Evolutionary conservation across 2,329 filamentous ascomycete species (phyloP), one percentile per base, ranked within the genome.

Genomic region (Lomentospora prolificans): DNA sequence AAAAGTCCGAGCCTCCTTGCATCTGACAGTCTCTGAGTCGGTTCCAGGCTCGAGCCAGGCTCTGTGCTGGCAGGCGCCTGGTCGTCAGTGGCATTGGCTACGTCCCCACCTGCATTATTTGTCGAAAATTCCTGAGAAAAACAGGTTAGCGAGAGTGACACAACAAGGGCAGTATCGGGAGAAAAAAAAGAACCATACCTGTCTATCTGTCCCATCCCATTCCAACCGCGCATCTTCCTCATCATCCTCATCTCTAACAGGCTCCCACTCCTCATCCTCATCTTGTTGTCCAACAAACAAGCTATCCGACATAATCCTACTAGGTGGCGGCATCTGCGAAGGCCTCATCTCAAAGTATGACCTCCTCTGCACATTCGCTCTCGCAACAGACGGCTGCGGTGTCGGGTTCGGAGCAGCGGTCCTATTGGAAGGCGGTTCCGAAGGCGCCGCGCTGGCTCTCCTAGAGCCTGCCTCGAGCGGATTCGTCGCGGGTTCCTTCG

Each of bases 1-100:
- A 75, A 76, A 12, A 77, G 64, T 2, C 74, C 70, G 57, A 73
- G 65, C 52, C 67, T 71, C 60, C 76, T 70, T 58, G 86, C 84
- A 64, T 91, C 81, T 19, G 86, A 87, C 28, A 90, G 72, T 55
- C 81, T 79, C 66, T 92, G 88, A 2, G 88, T 91, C 22, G 88
- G 87, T 60, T 86, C 84, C 55, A 91, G 59, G 62, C 54, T 68
- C 60, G 53, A 57, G 58, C 57, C 58, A 59, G 50, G 61, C 60
- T 24, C 41, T 55, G 41, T 65, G 55, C 57, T 64, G 57, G 55
- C 64, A 59, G 63, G 59, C 60, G 59, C 41, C 27, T 58, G 58
- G 54, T 65, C 62, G 44, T 56, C 36, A 28, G 61, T 60, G 22
- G 58, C 57, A 4, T 46, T 22, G 5, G 6, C 25, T 7, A 19